Percentiles rank a stretch among this genome's conserved stretches.
Conservation (phyloP, 306 rosid species). For the Pueraria montana region DNA sequence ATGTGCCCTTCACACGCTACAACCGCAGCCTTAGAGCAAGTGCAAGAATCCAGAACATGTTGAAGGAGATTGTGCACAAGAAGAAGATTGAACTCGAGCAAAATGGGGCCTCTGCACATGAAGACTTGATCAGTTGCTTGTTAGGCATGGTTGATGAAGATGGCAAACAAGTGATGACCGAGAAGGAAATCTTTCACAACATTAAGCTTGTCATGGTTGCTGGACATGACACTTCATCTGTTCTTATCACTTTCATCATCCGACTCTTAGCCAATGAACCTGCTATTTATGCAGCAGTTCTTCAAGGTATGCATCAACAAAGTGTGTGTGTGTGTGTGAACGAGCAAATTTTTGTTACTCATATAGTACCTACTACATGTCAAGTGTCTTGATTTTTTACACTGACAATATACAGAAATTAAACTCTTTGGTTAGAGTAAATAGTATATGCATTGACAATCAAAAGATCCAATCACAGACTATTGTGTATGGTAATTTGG, state of each 20-base stretch:
- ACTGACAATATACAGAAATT: neutral
- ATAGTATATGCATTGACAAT: neutral
- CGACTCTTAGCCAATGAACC: conserved; percentile 66
- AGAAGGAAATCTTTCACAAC: conserved; percentile 75
- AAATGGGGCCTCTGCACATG: conserved; percentile 53
- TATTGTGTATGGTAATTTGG: neutral
- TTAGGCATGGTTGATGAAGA: conserved; percentile 60
- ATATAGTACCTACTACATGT: neutral
- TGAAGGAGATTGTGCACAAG: conserved; percentile 57
- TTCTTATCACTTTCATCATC: conserved; percentile 69
- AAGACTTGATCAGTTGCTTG: conserved; percentile 74
- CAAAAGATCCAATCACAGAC: neutral
- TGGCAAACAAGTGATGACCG: conserved; percentile 55
- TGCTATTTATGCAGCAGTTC: conserved; percentile 60
- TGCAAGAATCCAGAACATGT: conserved; percentile 56
- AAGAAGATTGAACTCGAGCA: conserved; percentile 56
- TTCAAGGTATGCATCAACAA: conserved; percentile 63
- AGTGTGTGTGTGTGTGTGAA: neutral
- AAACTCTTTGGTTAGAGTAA: neutral
- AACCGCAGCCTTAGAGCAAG: conserved; percentile 70
- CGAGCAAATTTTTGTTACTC: neutral
- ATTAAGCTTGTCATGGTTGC: conserved; percentile 71
- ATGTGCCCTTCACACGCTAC: conserved; percentile 78
- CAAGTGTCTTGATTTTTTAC: neutral
- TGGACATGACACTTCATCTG: conserved; percentile 77